phyloP scores from a whole-genome alignment of 345 rosid genomes.

The Moricandia arvensis region DNA sequence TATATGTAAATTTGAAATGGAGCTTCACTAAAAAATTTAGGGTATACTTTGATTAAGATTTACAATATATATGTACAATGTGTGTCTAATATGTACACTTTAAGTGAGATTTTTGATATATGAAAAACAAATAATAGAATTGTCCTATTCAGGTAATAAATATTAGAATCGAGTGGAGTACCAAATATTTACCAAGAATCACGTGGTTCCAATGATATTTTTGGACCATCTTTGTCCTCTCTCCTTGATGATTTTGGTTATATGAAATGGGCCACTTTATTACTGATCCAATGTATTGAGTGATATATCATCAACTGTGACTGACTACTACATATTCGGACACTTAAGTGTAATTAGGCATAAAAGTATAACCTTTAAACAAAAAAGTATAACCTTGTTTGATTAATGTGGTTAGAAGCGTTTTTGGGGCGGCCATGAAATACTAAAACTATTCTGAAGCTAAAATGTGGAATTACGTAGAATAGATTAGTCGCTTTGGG shows the following conservation, averaged over 20 bases:
- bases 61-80: neutral
- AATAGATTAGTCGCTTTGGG: neutral
- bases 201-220: slow-evolving; percentile 39
- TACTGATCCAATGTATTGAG: slow-evolving; percentile 6
- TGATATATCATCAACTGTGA: neutral
- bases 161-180: slow-evolving; percentile 32
- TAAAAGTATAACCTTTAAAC: too few species aligned
- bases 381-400: neutral
- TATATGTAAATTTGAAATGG: neutral
- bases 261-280: slow-evolving; percentile 23
- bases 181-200: slow-evolving; percentile 38
- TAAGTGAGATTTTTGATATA: neutral
- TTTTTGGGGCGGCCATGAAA: neutral
- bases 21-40: slow-evolving; percentile 21
- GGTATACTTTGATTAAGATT: neutral
- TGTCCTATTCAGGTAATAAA: slow-evolving; percentile 34
- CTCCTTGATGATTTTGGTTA: slow-evolving; percentile 32
- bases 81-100: neutral
- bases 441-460: too few species aligned
- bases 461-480: neutral
- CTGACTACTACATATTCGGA: neutral
- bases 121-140: slow-evolving; percentile 23
- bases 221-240: slow-evolving; percentile 38
- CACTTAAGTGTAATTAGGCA: neutral
- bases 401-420: neutral